Percentiles rank a stretch among this genome's conserved stretches.
Conservation (phyloP, 2,329 filamentous ascomycete species). For the Dendryphion nanum region DNA sequence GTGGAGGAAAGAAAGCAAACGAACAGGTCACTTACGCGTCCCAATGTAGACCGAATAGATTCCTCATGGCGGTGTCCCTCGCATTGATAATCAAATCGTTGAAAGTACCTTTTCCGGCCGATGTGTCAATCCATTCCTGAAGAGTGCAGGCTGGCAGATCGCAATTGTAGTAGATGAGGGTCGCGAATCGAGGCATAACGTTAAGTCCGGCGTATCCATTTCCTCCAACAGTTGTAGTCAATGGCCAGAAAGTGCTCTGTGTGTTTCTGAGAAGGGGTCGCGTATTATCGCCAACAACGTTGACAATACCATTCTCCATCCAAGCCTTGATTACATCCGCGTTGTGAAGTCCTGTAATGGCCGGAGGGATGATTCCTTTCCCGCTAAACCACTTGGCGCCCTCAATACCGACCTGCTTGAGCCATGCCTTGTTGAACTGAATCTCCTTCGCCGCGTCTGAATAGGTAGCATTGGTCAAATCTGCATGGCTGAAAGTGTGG, state of each 20-base stretch:
- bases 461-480: slow-evolving; percentile 61
- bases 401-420: slow-evolving; percentile 53
- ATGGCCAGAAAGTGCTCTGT: slow-evolving; percentile 55
- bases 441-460: slow-evolving; percentile 58
- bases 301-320: slow-evolving; percentile 58
- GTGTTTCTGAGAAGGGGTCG: slow-evolving; percentile 54
- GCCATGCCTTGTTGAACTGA: slow-evolving; percentile 60
- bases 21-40: slow-evolving; percentile 41
- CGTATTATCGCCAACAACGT: slow-evolving; percentile 65
- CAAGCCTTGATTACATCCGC: slow-evolving; percentile 61
- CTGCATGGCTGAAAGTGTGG: slow-evolving; percentile 62
- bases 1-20: slow-evolving; percentile 6
- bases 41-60: slow-evolving; percentile 56
- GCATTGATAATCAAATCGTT: slow-evolving; percentile 52
- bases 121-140: slow-evolving; percentile 61
- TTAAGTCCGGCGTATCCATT: slow-evolving; percentile 58
- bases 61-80: slow-evolving; percentile 53
- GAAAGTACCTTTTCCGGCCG: slow-evolving; percentile 55
- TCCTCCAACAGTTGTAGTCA: slow-evolving; percentile 49
- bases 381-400: slow-evolving; percentile 49
- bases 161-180: slow-evolving; percentile 65
- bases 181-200: slow-evolving; percentile 60
- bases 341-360: slow-evolving; percentile 64
- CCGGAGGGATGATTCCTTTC: slow-evolving; percentile 60
- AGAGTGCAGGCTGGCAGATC: slow-evolving; percentile 56